These are phyloP conservation scores for Chlamydomonas sp. DNA, from an alignment of 139 green algal genomes.

Conservation along the genomic window DNA sequence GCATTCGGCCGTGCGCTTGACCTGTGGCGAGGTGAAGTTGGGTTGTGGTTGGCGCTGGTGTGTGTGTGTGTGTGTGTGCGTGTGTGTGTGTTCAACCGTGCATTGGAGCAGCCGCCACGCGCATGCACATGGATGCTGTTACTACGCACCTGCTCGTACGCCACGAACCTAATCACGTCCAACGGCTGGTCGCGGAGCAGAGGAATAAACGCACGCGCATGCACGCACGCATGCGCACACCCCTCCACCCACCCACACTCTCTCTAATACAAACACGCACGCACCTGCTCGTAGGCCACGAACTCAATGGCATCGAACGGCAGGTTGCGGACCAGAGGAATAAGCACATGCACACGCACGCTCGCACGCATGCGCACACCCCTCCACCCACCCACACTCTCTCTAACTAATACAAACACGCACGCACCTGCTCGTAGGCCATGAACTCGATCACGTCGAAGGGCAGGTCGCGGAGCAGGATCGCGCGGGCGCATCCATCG, in stretches of 20 bases:
- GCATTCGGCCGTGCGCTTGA: background rate
- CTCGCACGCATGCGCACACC: too few species aligned
- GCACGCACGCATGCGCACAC: too few species aligned
- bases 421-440: conserved; percentile 77
- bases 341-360: too few species aligned
- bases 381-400: too few species aligned
- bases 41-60: background rate
- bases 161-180: conserved; percentile 95
- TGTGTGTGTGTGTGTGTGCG: background rate
- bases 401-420: too few species aligned
- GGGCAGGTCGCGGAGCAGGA: conserved; percentile 93
- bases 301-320: conserved; percentile 99
- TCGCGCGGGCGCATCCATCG: conserved; percentile 92
- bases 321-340: conserved; percentile 90
- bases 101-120: too few species aligned
- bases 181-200: conserved; percentile 95
- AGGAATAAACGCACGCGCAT: too few species aligned
- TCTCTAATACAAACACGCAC: too few species aligned
- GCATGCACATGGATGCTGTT: too few species aligned
- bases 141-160: conserved; percentile 81
- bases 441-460: conserved; percentile 99
- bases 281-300: conserved; percentile 76
- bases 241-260: too few species aligned
- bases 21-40: conserved; percentile 26
- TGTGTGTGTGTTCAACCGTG: background rate